Evolutionary conservation across 345 rosid species (phyloP), one percentile per base, ranked within the genome.

Genomic region (Pugionium dolabratum): DNA sequence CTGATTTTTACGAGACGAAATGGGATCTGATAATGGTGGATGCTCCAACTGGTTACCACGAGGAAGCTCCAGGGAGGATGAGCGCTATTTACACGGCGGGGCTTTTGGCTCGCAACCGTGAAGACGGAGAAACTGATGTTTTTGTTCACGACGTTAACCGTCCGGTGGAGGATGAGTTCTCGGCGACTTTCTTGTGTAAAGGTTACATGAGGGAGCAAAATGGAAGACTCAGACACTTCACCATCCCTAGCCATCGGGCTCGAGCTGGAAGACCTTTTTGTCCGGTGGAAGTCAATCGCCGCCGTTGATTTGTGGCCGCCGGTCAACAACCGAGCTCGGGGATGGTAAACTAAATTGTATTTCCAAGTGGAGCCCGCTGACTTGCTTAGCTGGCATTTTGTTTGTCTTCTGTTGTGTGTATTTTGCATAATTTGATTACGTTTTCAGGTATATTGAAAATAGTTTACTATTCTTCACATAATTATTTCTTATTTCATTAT

Each of bases 11-110:
- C 55, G 87, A 87, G 7, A 79, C 66, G 3, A 70, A 78, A n/a
- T 94, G 18, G 18, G 18, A 18, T 18, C 18, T 18, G 18, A 18
- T 18, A 18, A 18, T 18, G 18, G 18, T 18, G 18, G 18, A 18
- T 18, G 18, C 18, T 18, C 18, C 18, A 18, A 18, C 18, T 18
- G 18, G 18, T 18, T 88, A 83, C 67, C 82, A 85, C 33, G 83
- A 85, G 4, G 95, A 86, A 58, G 92, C 95, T 2, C 99, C 97
- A 0, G 92, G 96, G 42, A 85, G 99, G 63, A 94, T 88, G 99
- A 83, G 80, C 0, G 97, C 97, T 1, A 85, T 90, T 41, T 89
- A 86, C 70, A 88, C 97, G 0, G 88, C 92, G 0, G 99, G 96
- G 44, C 73, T 86, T 83, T 85, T 86, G 90, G 99, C 89, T 26